Base-by-base conservation (phyloP, 352 stramenopile genomes). In the Phytopythium chamaehyphon region DNA sequence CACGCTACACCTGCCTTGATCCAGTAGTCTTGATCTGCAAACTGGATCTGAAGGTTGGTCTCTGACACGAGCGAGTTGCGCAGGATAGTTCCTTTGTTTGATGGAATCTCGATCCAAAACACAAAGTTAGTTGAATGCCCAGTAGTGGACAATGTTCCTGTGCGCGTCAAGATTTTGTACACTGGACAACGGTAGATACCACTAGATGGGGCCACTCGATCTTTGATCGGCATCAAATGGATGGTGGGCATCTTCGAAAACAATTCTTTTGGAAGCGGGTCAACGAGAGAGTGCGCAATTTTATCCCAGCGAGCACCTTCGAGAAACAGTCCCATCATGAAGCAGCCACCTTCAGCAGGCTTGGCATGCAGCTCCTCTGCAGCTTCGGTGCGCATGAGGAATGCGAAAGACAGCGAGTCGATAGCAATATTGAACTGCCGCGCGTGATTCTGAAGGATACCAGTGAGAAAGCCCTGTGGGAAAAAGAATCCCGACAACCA, bases 1-100 rank as follows among this genome's bases (percentile, higher is more conserved):
- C 78, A 85, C n/a, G 89, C 92, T 12, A 98, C 92, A 24, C 92
- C 92, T 8, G 87, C 92, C 61, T 97, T 97, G 61, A 97, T 97
- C 82, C 89, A 97, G 51, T 90, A 87, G 52, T 95, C 83, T 57
- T 96, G 83, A 59, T 98, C 91, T 1, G 72, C 82, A 48, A 90
- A 85, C 18, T 83, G 71, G 22, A 88, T 86, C 38, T 83, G 78
- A 22, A 87, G 59, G 61, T 96, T 96, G 24, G 86, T 96, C 64
- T 96, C 86, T 9, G 83, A 94, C n/a, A 96, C 86, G 40, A 96
- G 73, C 47, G 68, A 87, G 53, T 86, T 90, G 44, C 85, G 80
- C 62, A 59, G 86, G 72, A 73, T 83, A 44, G 62, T 86, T 56
- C 39, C 73, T 37, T 83, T 79, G 49, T 86, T 85, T 14, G 74